Base-by-base conservation (phyloP, 208 protist genomes). In the Trypanosoma conorhini region DNA sequence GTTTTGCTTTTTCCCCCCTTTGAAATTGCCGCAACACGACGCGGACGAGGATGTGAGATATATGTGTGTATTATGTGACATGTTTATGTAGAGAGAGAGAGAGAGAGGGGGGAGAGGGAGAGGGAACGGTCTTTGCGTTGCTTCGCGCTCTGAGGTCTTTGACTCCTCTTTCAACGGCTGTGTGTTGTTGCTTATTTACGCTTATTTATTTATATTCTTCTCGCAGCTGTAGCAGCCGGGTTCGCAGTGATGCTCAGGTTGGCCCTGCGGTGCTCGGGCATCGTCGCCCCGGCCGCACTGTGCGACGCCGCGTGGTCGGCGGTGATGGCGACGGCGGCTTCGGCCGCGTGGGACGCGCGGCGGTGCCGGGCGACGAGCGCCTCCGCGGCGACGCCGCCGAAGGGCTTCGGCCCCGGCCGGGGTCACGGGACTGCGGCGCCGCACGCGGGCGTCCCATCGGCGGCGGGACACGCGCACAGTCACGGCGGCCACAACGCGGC, bases 111-210 rank as follows among this genome's bases (percentile, higher is more conserved):
- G 2, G 33, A 2, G 33, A 38, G 2, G 33, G 7, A 38, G n/a
- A n/a, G n/a, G n/a, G n/a, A n/a, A n/a, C n/a, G n/a, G n/a, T n/a
- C n/a, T n/a, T n/a, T n/a, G n/a, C n/a, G n/a, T n/a, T n/a, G n/a
- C n/a, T n/a, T n/a, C n/a, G n/a, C n/a, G n/a, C n/a, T n/a, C n/a
- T n/a, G n/a, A 38, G 7, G 33, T 38, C 4, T 38, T 38, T 2
- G 33, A 7, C 33, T 38, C 33, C 33, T 57, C 24, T 59, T 57
- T 48, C 26, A 28, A 72, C 69, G 21, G 67, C 15, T 68, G 21
- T 80, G 17, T 80, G 30, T 65, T 62, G 46, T 42, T 62, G 17
- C 17, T 62, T 48, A 5, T 62, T 42, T 7, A 38, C 10, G 13
- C 28, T 62, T 62, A 28, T 62, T 48, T 48, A 35, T n/a, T 48